Percentiles rank a stretch among this genome's conserved stretches.
phyloP scores from a whole-genome alignment of 768 basidiomycete genomes.

The Rhodotorula paludigena region DNA sequence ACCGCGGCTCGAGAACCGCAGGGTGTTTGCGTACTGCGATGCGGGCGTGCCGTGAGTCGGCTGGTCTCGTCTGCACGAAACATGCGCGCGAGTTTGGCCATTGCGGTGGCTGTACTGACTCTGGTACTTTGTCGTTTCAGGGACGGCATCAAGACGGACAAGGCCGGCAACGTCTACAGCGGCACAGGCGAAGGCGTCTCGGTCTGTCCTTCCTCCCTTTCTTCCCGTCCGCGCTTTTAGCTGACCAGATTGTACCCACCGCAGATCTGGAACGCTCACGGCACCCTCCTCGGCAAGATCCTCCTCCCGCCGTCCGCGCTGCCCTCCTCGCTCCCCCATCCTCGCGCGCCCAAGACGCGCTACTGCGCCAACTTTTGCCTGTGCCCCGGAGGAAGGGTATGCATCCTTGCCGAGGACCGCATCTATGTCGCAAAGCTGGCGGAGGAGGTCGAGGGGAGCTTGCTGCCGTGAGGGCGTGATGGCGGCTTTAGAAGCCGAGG shows the following conservation, averaged over 20 bases:
- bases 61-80: not conserved
- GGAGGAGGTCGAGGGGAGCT: not conserved
- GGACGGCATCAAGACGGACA: conserved; percentile 65
- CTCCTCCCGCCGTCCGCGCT: conserved; percentile 3
- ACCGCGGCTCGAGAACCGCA: conserved; percentile 55
- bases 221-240: not conserved
- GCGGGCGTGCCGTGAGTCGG: conserved; percentile 41
- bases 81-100: too few relatives aligned
- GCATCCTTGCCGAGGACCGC: conserved; percentile 21
- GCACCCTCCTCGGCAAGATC: conserved; percentile 38
- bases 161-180: conserved; percentile 61
- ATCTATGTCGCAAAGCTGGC: conserved; percentile 10
- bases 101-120: too few relatives aligned
- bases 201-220: conserved; percentile 43
- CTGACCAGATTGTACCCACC: not conserved
- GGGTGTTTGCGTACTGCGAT: conserved; percentile 64
- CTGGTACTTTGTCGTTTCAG: not conserved
- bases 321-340: not conserved
- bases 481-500: too few relatives aligned
- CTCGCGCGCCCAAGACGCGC: not conserved
- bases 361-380: conserved; percentile 27
- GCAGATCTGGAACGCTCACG: conserved; percentile 32
- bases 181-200: conserved; percentile 67
- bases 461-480: not conserved
- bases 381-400: conserved; percentile 4